Conservation (phyloP, 306 rosid species). For the Phaseolus lunatus region DNA sequence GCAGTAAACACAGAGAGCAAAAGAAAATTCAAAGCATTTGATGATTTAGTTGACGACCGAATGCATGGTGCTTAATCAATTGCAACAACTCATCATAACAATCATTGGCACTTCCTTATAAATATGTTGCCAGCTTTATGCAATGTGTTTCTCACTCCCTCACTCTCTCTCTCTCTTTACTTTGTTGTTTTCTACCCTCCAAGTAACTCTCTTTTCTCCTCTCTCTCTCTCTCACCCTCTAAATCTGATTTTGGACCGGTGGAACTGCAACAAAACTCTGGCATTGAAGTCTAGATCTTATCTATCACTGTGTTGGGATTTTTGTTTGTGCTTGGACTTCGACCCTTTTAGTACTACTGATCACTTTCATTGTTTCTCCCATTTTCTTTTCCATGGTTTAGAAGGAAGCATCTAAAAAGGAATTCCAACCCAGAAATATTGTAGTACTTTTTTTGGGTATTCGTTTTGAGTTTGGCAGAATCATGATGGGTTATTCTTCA, state of each 20-base stretch:
- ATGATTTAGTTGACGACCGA: conserved; percentile 37
- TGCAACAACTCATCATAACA: conserved; percentile 43
- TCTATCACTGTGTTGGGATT: conserved; percentile 42
- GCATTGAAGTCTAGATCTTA: conserved; percentile 39
- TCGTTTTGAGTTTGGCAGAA: conserved; percentile 15
- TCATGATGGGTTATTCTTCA: conserved; percentile 60
- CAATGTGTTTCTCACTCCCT: conserved; percentile 17
- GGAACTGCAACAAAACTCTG: conserved; percentile 7
- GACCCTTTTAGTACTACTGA: background rate
- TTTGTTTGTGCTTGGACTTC: conserved; percentile 36
- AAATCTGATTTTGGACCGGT: conserved; percentile 8
- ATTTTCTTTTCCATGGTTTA: conserved; percentile 29
- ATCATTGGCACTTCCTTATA: conserved; percentile 48
- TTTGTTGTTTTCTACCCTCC: conserved; percentile 2
- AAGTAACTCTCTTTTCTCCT: background rate
- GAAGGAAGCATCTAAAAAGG: conserved; percentile 19
- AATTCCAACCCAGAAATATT: conserved; percentile 35
- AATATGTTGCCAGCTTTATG: conserved; percentile 38
- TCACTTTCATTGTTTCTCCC: conserved; percentile 24
- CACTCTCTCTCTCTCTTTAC: background rate
- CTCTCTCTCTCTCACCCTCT: background rate
- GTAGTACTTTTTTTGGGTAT: conserved; percentile 32
- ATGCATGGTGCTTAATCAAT: conserved; percentile 43
- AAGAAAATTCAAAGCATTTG: conserved; percentile 38
- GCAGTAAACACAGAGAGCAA: conserved; percentile 12